Base-by-base conservation (phyloP, 768 basidiomycete species). In the Saitozyma podzolica region DNA sequence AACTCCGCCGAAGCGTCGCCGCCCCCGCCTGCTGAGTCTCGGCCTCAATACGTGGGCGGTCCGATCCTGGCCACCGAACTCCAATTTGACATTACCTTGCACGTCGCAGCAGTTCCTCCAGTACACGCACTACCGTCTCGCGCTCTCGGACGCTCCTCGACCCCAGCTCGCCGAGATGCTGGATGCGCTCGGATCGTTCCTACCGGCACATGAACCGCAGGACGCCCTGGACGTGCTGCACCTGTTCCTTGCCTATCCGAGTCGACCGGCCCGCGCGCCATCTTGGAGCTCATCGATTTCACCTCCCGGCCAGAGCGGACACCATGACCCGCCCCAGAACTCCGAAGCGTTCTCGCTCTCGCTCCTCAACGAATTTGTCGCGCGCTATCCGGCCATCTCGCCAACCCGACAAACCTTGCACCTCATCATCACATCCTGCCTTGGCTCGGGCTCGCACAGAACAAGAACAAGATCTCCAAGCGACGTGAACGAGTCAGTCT, bases 361-460 rank as follows among this genome's bases (percentile, higher is more conserved):
- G 29, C 29, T 29, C 29, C 29, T 29, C 29, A 5, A 29, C 29
- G 2, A 29, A 29, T 29, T 29, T 29, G 51, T 61, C 8, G 14
- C 29, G 5, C 43, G n/a, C 51, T 10, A 13, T 37, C 59, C 51
- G 40, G 51, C 45, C n/a, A 39, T 61, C 52, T 8, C 6, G n/a
- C 59, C 59, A 5, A 61, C 59, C 16, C 59, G 52, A 9, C 59
- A 61, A 47, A 61, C 59, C n/a, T 29, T 61, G 40, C 59, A 61
- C 45, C 51, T 61, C 52, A 48, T 61, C 40, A 39, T 54, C 40
- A 17, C 16, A 2, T 37, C 9, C n/a, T 29, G 20, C 53, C 40
- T 54, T 1, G 7, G 20, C 51, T 59, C 50, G 9, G 7, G 20
- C 51, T 59, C 50, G 9, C 10, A 40, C 43, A 29, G 13, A 43